phyloP scores from a whole-genome alignment of 345 rosid genomes.

The Excoecaria agallocha region DNA sequence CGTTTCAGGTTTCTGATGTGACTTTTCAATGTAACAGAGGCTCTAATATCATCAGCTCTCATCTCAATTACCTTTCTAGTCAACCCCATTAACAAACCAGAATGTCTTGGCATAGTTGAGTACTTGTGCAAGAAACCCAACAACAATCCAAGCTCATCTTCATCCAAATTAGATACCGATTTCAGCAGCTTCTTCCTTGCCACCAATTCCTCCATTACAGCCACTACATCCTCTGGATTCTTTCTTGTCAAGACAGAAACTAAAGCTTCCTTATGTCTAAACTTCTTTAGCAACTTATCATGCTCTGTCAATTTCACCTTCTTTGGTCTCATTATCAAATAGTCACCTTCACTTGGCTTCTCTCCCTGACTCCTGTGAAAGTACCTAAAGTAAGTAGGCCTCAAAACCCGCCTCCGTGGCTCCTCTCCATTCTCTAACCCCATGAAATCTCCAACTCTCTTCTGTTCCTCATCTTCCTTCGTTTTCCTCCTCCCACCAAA shows the following conservation, averaged over 20 bases:
- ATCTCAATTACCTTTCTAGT: slow-evolving; percentile 70
- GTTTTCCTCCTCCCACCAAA: slow-evolving; percentile 70
- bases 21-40: slow-evolving; percentile 51
- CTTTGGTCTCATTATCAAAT: slow-evolving; percentile 61
- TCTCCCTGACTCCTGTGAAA: slow-evolving; percentile 80
- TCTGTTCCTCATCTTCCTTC: slow-evolving; percentile 45
- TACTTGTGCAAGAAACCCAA: slow-evolving; percentile 67
- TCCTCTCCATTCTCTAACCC: slow-evolving; percentile 42
- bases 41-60: slow-evolving; percentile 58
- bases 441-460: slow-evolving; percentile 26
- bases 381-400: slow-evolving; percentile 65
- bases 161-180: slow-evolving; percentile 62
- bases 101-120: slow-evolving; percentile 63
- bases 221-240: slow-evolving; percentile 71
- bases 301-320: slow-evolving; percentile 74
- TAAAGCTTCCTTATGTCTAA: slow-evolving; percentile 82
- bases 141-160: slow-evolving; percentile 63
- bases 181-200: slow-evolving; percentile 76
- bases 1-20: slow-evolving; percentile 69
- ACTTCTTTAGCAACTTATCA: slow-evolving; percentile 82
- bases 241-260: slow-evolving; percentile 54
- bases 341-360: slow-evolving; percentile 68
- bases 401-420: slow-evolving; percentile 42
- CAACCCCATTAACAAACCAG: slow-evolving; percentile 70
- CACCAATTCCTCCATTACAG: slow-evolving; percentile 87